Evolutionary conservation across 352 stramenopile genomes (phyloP), one percentile per base, ranked within the genome.

Genomic region (Phytophthora citrophthora): DNA sequence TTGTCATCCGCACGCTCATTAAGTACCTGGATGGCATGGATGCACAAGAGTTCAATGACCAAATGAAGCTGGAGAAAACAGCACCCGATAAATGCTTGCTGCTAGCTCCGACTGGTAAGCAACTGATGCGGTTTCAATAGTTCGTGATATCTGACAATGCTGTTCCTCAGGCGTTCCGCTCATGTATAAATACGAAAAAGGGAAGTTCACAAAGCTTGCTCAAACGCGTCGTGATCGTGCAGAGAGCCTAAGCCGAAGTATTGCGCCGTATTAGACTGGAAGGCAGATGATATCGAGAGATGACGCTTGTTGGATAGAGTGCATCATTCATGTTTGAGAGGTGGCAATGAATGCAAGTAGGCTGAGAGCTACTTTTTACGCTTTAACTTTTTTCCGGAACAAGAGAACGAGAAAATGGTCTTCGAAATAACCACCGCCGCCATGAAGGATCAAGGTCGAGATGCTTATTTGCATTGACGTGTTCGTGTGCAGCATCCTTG

Each of bases 41-140:
- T 57, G 81, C 90, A 15, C 56, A 79, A 16, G 77, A 82, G 47
- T 94, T 92, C 58, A 88, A 85, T 40, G 80, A 83, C 31, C 86
- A 94, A 61, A 94, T 94, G 86, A 85, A 86, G 67, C 65, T 94
- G 44, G 86, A 94, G 64, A 94, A 94, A 61, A 79, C 78, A 54
- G 79, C 83, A 4, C 86, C 86, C 4, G 84, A 90, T 51, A 78
- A 81, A 23, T 94, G 86, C 64, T 64, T 89, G 45, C 55, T 94
- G 46, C 67, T 94, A 5, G 86, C 86, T 18, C 83, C 86, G 0
- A 94, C 86, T 24, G 86, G 85, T 90, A 71, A 43, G 61, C 32
- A 43, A 18, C 2, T n/a, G 16, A 10, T 34, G 13, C 9, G 36
- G 36, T 18, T n/a, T 16, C 18, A 24, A 16, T 52, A 26, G 20